phyloP scores from a whole-genome alignment of 139 green algal species.

The Dunaliella sp. region DNA sequence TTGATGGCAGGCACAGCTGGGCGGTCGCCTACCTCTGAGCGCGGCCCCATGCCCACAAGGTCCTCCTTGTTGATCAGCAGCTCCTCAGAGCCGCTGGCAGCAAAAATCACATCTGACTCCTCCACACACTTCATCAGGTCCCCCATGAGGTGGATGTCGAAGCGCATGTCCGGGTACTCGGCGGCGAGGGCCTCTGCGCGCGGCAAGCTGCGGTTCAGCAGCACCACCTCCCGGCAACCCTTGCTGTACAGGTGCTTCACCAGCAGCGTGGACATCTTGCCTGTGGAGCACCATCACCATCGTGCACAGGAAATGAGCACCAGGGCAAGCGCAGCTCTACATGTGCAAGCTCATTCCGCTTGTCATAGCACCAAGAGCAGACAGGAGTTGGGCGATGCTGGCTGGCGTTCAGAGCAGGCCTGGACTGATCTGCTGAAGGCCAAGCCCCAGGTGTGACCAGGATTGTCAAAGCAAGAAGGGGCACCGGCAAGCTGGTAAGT shows the following conservation, averaged over 20 bases:
- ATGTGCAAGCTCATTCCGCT: too few species aligned
- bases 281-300: too few species aligned
- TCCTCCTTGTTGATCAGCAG: conserved; percentile 77
- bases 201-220: conserved; percentile 91
- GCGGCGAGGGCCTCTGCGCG: conserved; percentile 84
- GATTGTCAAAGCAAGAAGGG: too few species aligned
- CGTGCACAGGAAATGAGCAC: too few species aligned
- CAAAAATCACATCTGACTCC: conserved; percentile 90
- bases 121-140: conserved; percentile 84
- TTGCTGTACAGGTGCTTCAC: conserved; percentile 98
- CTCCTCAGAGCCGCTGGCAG: conserved; percentile 83
- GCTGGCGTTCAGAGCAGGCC: too few species aligned
- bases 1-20: too few species aligned
- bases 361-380: too few species aligned
- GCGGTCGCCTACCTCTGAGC: conserved; percentile 42
- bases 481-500: too few species aligned
- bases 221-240: conserved; percentile 84
- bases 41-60: conserved; percentile 58
- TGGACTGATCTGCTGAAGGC: too few species aligned
- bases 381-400: too few species aligned
- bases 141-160: conserved; percentile 92
- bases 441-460: too few species aligned
- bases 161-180: conserved; percentile 94
- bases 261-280: conserved; percentile 95
- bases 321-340: too few species aligned